phyloP scores from a whole-genome alignment of 202 grass and related monocot species.

The Carex sylvatica region DNA sequence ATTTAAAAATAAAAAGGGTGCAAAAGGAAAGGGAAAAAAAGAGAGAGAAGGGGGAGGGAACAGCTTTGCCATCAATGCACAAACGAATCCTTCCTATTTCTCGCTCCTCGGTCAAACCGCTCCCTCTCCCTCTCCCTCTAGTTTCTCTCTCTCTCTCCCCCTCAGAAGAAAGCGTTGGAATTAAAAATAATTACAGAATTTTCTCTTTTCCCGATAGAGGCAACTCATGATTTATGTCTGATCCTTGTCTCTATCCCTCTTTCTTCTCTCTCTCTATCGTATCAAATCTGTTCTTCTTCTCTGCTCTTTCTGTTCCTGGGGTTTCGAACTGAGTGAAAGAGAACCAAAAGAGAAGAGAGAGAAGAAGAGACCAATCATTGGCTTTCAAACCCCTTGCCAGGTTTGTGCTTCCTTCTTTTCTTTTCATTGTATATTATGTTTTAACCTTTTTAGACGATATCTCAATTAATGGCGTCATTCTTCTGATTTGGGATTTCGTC shows the following conservation, averaged over 20 bases:
- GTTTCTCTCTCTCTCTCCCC: conserved; percentile 19
- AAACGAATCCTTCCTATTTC: conserved; percentile 43
- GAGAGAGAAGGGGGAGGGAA: not conserved
- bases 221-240: conserved; percentile 44
- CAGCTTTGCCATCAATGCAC: conserved; percentile 22
- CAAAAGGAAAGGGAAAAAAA: conserved; percentile 17
- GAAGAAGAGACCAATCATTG: conserved; percentile 40
- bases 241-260: conserved; percentile 35
- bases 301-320: conserved; percentile 37
- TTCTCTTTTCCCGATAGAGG: conserved; percentile 34
- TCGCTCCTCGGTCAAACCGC: conserved; percentile 65
- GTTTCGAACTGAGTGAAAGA: conserved; percentile 30
- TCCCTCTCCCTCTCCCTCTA: conserved; percentile 30
- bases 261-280: conserved; percentile 27
- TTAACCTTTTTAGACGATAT: conserved; percentile 10
- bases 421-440: conserved; percentile 21
- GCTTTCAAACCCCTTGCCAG: conserved; percentile 27
- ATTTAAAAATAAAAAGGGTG: not conserved
- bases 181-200: conserved; percentile 23
- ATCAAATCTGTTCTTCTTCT: conserved; percentile 28
- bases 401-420: conserved; percentile 29
- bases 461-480: conserved; percentile 25
- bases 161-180: conserved; percentile 30
- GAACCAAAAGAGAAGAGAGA: conserved; percentile 7
- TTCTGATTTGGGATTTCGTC: conserved; percentile 31